These are phyloP conservation scores for Areca catechu DNA, from an alignment of 176 grass and related monocot species.

Conservation along the genomic window DNA sequence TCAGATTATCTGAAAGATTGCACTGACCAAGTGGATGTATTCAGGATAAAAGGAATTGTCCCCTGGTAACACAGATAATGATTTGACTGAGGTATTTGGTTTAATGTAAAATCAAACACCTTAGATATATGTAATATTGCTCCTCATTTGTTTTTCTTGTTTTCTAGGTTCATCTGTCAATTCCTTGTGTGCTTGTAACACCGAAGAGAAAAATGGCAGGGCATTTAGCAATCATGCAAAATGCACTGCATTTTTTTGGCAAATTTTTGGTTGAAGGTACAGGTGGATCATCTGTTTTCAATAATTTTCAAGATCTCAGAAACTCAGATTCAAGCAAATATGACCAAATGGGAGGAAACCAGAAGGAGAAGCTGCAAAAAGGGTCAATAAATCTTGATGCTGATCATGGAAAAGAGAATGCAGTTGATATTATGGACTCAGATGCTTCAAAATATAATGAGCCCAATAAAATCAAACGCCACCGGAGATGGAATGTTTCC, in stretches of 20 bases:
- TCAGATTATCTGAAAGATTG: constrained; percentile 35
- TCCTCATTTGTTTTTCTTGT: constrained; percentile 24
- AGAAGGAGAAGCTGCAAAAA: constrained; percentile 41
- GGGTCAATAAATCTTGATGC: constrained; percentile 3
- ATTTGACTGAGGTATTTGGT: constrained; percentile 42
- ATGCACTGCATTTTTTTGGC: constrained; percentile 76
- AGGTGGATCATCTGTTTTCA: constrained; percentile 85
- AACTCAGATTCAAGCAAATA: constrained; percentile 52
- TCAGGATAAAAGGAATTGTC: constrained; percentile 68
- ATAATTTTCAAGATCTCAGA: constrained; percentile 54
- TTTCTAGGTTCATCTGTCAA: constrained; percentile 56
- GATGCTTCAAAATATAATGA: constrained; percentile 39
- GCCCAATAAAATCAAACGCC: constrained; percentile 82
- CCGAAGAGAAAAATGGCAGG: constrained; percentile 91
- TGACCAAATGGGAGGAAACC: constrained; percentile 37
- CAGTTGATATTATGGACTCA: constrained; percentile 21
- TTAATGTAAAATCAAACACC: not conserved
- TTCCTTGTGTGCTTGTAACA: constrained; percentile 80
- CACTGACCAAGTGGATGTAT: constrained; percentile 43
- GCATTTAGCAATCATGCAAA: constrained; percentile 57
- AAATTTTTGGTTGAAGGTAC: constrained; percentile 95
- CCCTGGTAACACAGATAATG: constrained; percentile 35
- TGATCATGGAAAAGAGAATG: constrained; percentile 45
- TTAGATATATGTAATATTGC: constrained; percentile 2
- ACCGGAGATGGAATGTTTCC: constrained; percentile 86